Conservation (phyloP, 2,329 filamentous ascomycete genomes). For the Zymoseptoria passerinii region DNA sequence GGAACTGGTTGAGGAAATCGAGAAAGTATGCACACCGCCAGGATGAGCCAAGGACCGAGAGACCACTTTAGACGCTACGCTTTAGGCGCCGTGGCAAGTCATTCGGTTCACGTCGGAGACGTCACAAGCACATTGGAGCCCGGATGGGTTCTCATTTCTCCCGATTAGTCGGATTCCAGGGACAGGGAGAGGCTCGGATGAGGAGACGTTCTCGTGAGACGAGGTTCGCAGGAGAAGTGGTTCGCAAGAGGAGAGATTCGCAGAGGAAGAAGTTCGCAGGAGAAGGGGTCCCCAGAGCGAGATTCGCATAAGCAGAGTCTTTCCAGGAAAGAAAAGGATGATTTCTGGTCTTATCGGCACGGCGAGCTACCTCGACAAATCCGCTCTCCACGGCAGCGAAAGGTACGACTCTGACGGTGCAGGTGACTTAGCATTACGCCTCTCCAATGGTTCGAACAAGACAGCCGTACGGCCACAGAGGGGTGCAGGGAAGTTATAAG, state of each 20-base stretch:
- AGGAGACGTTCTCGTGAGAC: neutral
- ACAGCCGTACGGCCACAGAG: too few relatives aligned
- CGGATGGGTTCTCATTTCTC: neutral
- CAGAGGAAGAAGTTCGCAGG: neutral
- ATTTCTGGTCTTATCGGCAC: too few relatives aligned
- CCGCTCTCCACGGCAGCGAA: too few relatives aligned
- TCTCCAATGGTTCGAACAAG: too few relatives aligned
- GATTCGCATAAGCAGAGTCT: neutral
- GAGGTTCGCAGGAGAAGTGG: neutral
- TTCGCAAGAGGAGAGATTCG: neutral
- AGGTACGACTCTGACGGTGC: too few relatives aligned
- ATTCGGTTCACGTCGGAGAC: neutral
- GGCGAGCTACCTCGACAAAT: too few relatives aligned
- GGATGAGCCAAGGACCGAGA: neutral
- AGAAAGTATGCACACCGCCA: constrained; percentile 4
- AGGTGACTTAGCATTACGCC: too few relatives aligned
- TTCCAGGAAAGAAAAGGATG: neutral
- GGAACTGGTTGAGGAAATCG: constrained; percentile 14
- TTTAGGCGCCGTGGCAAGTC: too few relatives aligned
- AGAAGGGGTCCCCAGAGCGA: neutral
- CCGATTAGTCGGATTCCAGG: neutral
- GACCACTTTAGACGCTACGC: neutral
- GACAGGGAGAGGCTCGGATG: neutral
- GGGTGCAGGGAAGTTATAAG: too few relatives aligned
- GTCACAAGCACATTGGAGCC: neutral